These are phyloP conservation scores for Acer campestre DNA, from an alignment of 345 rosid species.

Conservation along the genomic window DNA sequence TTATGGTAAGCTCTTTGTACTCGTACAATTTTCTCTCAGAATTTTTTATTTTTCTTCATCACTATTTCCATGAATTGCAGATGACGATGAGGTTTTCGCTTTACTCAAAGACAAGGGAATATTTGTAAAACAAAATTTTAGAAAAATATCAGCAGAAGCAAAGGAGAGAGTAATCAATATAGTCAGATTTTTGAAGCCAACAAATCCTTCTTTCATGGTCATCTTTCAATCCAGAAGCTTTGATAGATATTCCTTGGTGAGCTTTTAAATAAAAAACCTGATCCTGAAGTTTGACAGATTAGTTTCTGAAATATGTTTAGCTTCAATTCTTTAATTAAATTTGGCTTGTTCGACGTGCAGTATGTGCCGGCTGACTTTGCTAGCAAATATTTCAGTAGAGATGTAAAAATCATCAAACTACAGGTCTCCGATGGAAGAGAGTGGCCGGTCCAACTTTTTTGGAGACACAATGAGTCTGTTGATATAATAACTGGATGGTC, in stretches of 20 bases:
- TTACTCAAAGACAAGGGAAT: not conserved
- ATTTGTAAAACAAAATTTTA: constrained; percentile 13
- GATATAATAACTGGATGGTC: constrained; percentile 19
- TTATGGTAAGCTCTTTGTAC: constrained; percentile 28
- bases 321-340: not conserved
- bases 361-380: constrained; percentile 22
- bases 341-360: constrained; percentile 20
- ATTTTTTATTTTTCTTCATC: not conserved
- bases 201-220: constrained; percentile 42
- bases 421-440: constrained; percentile 26
- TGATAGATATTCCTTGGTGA: not conserved
- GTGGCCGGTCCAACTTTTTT: not conserved
- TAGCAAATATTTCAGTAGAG: constrained; percentile 6
- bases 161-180: constrained; percentile 35
- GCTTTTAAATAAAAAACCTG: not conserved
- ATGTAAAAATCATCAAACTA: constrained; percentile 16
- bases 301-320: not conserved
- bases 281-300: not conserved
- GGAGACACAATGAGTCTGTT: not conserved
- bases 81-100: not conserved
- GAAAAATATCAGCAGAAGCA: constrained; percentile 12
- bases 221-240: constrained; percentile 29
- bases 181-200: constrained; percentile 34
- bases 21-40: not conserved
- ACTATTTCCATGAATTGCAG: not conserved